phyloP scores from a whole-genome alignment of 805 yeast genomes.

The Zygosaccharomyces pseudorouxii region DNA sequence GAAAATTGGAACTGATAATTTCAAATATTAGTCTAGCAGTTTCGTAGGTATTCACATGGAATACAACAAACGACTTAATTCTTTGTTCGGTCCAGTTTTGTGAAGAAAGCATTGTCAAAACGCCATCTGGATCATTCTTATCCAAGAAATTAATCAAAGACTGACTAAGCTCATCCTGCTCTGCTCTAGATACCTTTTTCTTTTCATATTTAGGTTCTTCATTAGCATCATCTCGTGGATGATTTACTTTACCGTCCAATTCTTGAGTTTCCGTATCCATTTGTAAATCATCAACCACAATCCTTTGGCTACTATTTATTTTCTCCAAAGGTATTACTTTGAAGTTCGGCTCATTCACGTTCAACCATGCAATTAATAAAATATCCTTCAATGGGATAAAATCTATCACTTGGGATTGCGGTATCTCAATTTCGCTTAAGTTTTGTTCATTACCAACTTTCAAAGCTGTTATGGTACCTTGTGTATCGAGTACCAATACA shows the following conservation, averaged over 20 bases:
- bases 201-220: constrained; percentile 28
- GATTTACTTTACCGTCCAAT: constrained; percentile 21
- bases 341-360: constrained; percentile 39
- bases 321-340: constrained; percentile 25
- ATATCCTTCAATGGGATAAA: constrained; percentile 17
- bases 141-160: constrained; percentile 30
- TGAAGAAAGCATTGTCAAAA: constrained; percentile 24
- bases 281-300: constrained; percentile 31
- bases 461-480: constrained; percentile 25
- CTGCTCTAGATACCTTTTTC: constrained; percentile 24
- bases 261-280: constrained; percentile 23
- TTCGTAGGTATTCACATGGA: constrained; percentile 38
- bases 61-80: constrained; percentile 32
- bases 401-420: constrained; percentile 28
- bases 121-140: constrained; percentile 26
- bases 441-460: constrained; percentile 35
- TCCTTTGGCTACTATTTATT: constrained; percentile 20
- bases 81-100: constrained; percentile 29
- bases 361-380: constrained; percentile 36
- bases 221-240: constrained; percentile 22
- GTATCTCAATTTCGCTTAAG: constrained; percentile 31
- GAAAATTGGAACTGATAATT: constrained; percentile 43
- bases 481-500: constrained; percentile 21
- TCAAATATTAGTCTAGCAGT: constrained; percentile 44
- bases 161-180: constrained; percentile 27